Evolutionary conservation across 106 monocot genomes (phyloP).

Genomic region (Dioscorea dumetorum): DNA sequence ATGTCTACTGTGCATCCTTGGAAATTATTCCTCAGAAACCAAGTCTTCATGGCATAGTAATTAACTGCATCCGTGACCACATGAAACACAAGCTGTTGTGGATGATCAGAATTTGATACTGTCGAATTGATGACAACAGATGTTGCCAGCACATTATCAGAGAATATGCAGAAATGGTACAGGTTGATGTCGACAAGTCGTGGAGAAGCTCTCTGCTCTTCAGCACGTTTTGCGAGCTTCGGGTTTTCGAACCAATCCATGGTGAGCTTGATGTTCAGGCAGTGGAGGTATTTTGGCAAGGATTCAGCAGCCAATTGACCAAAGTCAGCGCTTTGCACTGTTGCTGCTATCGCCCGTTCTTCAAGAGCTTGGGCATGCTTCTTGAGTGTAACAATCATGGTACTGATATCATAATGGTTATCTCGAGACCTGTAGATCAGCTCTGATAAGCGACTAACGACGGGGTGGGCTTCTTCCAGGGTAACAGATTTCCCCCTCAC

Average conservation of each 20-base stretch:
- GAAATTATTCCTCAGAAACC: constrained; percentile 48
- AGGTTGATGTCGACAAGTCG: constrained; percentile 54
- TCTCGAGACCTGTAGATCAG: constrained; percentile 54
- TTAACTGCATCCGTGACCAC: constrained; percentile 40
- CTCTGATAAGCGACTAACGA: constrained; percentile 22
- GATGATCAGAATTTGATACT: constrained; percentile 48
- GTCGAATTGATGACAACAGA: constrained; percentile 66
- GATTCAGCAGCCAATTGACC: constrained; percentile 42
- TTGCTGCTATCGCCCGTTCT: constrained; percentile 43
- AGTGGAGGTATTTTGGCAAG: constrained; percentile 41
- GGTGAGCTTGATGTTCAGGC: constrained; percentile 41
- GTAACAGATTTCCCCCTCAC: constrained; percentile 26
- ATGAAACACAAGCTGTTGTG: constrained; percentile 60
- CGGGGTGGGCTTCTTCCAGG: constrained; percentile 37
- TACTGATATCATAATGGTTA: constrained; percentile 52
- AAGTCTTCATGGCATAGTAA: constrained; percentile 41
- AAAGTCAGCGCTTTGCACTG: constrained; percentile 42
- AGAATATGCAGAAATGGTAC: constrained; percentile 62
- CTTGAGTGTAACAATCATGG: constrained; percentile 42
- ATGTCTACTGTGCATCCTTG: constrained; percentile 37
- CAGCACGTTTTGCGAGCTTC: constrained; percentile 15
- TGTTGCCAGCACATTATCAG: constrained; percentile 60
- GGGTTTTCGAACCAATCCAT: constrained; percentile 35
- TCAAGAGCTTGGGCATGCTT: constrained; percentile 48
- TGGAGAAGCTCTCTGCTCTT: constrained; percentile 34